Percentiles rank a stretch among this genome's conserved stretches.
Evolutionary conservation across 495 filamentous ascomycete genomes (phyloP).

Genomic region (Neurospora africana): DNA sequence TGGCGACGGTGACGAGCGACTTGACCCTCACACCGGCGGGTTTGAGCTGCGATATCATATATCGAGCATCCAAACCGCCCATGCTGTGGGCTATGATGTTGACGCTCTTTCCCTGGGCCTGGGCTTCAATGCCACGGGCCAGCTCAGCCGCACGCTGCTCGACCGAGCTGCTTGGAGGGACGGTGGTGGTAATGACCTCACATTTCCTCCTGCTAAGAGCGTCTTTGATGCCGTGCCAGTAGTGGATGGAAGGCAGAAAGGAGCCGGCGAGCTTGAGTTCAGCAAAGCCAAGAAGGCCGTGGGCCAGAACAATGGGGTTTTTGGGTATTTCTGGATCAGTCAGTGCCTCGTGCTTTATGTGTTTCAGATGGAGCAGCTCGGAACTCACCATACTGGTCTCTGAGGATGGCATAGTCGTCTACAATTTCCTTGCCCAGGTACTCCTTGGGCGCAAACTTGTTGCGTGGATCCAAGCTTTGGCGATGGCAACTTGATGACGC

Average conservation of each 20-base stretch:
- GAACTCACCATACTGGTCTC: conserved; percentile 54
- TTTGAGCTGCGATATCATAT: conserved; percentile 76
- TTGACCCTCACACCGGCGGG: conserved; percentile 55
- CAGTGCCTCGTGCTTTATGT: conserved; percentile 1
- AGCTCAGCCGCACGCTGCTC: conserved; percentile 63
- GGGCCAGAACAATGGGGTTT: conserved; percentile 71
- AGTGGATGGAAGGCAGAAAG: conserved; percentile 66
- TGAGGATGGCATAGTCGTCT: conserved; percentile 66
- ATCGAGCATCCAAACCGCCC: conserved; percentile 79
- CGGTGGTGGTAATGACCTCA: conserved; percentile 70
- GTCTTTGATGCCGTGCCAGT: conserved; percentile 86
- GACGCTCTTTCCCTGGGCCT: conserved; percentile 61
- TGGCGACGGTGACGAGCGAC: conserved; percentile 80
- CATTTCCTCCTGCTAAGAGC: conserved; percentile 60
- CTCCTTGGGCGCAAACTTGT: conserved; percentile 35
- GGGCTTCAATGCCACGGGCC: conserved; percentile 50
- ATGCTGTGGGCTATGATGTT: conserved; percentile 78
- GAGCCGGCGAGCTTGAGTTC: conserved; percentile 64
- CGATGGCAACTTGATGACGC: neutral
- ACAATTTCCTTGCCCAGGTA: conserved; percentile 57
- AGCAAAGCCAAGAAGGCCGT: conserved; percentile 87
- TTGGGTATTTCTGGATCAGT: conserved; percentile 43
- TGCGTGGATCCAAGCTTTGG: neutral
- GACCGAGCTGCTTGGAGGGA: conserved; percentile 71
- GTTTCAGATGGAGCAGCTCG: neutral